Evolutionary conservation across 441 rosid species (phyloP), one percentile per base, ranked within the genome.

Genomic region (Corymbia citriodora): DNA sequence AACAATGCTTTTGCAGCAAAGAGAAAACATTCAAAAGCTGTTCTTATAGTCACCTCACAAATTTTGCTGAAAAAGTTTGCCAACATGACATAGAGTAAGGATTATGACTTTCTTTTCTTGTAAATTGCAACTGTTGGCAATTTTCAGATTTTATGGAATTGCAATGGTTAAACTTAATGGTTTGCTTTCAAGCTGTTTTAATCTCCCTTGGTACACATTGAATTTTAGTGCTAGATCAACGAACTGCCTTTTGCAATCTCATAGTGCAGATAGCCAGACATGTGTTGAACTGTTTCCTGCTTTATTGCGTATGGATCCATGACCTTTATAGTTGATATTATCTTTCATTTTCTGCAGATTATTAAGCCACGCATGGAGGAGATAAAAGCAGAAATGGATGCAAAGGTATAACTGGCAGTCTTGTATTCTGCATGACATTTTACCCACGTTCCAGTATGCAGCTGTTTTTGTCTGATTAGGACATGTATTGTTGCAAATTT

Each of bases 321-420:
- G 18, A 45, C 18, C 85, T 40, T 45, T 79, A 13, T 79, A 7
- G 85, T 79, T 45, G 85, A 79, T 79, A 52, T 40, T 79, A 79
- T 45, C 52, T 45, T 79, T 79, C 85, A 79, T 45, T 45, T 45
- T 79, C 52, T 45, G n/a, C 23, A 97, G 99, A 92, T 95, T 53
- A 85, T 97, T 93, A 94, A 89, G 91, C 98, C 99, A 88, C 94
- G 86, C 33, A 91, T 96, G 92, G 98, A 96, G 89, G 91, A 95
- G 89, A 93, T 96, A 91, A 94, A 93, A 89, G 93, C 93, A 90
- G 92, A 92, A 88, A 93, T 96, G 94, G 90, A 92, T 91, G 92
- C 91, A 63, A 94, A 93, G 95, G 98, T 97, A 83, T 89, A 52
- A 45, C 50, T 79, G 85, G 85, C 17, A 4, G 17, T 79, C 85